Base-by-base conservation (phyloP, 169 alveolate genomes). In the Plasmodium gaboni region DNA sequence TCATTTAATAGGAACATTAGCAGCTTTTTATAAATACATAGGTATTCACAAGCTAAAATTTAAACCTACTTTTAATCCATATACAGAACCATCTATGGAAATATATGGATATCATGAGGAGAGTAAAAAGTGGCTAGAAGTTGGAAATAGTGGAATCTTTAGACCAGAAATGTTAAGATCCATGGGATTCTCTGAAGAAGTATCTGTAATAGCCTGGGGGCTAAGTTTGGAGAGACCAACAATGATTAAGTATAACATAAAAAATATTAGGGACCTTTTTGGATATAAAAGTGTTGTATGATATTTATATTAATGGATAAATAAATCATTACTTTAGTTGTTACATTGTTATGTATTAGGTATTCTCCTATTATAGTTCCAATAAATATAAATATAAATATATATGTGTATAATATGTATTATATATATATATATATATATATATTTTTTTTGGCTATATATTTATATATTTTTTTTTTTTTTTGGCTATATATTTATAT, bases 71-170 rank as follows among this genome's bases (percentile, higher is more conserved):
- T 99, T 98, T 94, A 99, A 99, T 92, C 99, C 99, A 15, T 99
- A 99, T 94, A 99, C 99, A 32, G 99, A 99, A 92, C 99, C 99
- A n/a, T 97, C 99, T 9, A 97, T 98, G 99, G 99, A 99, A 95
- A 96, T 99, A 15, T 98, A 97, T 94, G 99, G 99, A 12, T 98
- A 92, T 92, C 99, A 99, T 70, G 98, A 99, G 8, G 93, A 93
- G 42, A 95, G 97, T 42, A 98, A 98, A 87, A 96, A 94, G 57
- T 98, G 99, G 99, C 96, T 97, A 13, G 99, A 99, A 93, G 98
- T 99, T 59, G 99, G 99, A 44, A 99, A 99, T 94, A 97, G 99
- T 48, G 99, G 99, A 2, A 97, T 99, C 60, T 99, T 99, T 96
- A 97, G 99, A 87, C 99, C 99, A 15, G 99, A 99, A 95, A 98